These are phyloP conservation scores for Trametes maxima DNA, from an alignment of 768 basidiomycete species.

Conservation along the genomic window DNA sequence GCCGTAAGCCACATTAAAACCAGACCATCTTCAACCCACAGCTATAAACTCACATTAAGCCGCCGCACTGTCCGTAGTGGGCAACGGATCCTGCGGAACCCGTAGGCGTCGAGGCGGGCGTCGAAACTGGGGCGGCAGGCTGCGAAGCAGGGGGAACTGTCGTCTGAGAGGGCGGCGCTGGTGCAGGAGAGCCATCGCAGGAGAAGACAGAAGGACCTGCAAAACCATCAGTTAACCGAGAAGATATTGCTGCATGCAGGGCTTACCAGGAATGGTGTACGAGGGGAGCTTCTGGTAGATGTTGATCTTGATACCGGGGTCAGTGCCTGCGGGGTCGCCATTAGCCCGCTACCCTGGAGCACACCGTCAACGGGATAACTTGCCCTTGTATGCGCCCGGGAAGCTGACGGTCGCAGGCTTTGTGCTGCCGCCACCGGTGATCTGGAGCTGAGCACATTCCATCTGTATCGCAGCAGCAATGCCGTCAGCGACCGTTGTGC, in stretches of 20 bases:
- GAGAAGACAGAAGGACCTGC: conserved; percentile 33
- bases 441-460: conserved; percentile 42
- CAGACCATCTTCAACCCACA: too few species aligned
- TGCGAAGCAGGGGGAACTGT: conserved; percentile 20
- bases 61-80: conserved; percentile 49
- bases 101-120: conserved; percentile 18
- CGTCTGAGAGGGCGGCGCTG: conserved; percentile 14
- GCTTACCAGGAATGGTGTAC: conserved; percentile 34
- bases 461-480: conserved; percentile 24
- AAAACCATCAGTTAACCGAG: not conserved
- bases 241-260: not conserved
- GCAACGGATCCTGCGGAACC: conserved; percentile 35
- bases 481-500: not conserved
- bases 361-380: not conserved
- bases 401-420: conserved; percentile 38
- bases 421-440: conserved; percentile 38
- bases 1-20: not conserved
- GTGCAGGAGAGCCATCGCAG: conserved; percentile 26
- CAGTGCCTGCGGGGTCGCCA: conserved; percentile 27
- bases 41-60: conserved; percentile 33
- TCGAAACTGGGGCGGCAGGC: conserved; percentile 1
- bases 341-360: not conserved
- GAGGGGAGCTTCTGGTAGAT: conserved; percentile 34
- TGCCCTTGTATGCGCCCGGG: conserved; percentile 41
- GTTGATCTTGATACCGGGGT: conserved; percentile 40